phyloP scores from a whole-genome alignment of 176 grass and related monocot species.

The Puya raimondii region DNA sequence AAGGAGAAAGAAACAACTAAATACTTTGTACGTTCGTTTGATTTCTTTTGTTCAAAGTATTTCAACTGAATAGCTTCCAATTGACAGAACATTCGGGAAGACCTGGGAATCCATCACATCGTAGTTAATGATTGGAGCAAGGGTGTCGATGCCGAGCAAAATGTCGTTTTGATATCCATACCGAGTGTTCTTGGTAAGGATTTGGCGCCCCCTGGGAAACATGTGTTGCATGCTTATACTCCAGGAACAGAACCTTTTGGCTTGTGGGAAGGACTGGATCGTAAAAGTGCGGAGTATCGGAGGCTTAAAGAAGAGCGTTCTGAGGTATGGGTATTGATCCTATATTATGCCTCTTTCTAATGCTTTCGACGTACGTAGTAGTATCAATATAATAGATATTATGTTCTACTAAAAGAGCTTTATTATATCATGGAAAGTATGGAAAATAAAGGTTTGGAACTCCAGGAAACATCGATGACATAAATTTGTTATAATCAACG shows the following conservation, averaged over 20 bases:
- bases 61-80: slow-evolving; percentile 7
- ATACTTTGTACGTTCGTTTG: not conserved
- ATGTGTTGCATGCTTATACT: slow-evolving; percentile 87
- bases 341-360: not conserved
- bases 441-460: too few relatives aligned
- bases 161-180: slow-evolving; percentile 82
- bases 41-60: not conserved
- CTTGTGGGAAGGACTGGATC: slow-evolving; percentile 82
- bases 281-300: slow-evolving; percentile 55
- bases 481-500: too few relatives aligned
- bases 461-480: too few relatives aligned
- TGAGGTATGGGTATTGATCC: slow-evolving; percentile 40
- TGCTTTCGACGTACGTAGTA: not conserved
- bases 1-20: not conserved
- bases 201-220: slow-evolving; percentile 70
- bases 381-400: too few relatives aligned
- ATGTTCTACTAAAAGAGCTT: too few relatives aligned
- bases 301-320: slow-evolving; percentile 83
- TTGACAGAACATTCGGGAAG: slow-evolving; percentile 53
- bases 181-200: slow-evolving; percentile 64
- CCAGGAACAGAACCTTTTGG: slow-evolving; percentile 83
- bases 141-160: slow-evolving; percentile 80
- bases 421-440: too few relatives aligned
- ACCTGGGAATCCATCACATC: slow-evolving; percentile 92
- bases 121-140: slow-evolving; percentile 81